These are phyloP conservation scores for Nevesoporus exiguus DNA, from an alignment of 768 basidiomycete genomes.

Conservation along the genomic window DNA sequence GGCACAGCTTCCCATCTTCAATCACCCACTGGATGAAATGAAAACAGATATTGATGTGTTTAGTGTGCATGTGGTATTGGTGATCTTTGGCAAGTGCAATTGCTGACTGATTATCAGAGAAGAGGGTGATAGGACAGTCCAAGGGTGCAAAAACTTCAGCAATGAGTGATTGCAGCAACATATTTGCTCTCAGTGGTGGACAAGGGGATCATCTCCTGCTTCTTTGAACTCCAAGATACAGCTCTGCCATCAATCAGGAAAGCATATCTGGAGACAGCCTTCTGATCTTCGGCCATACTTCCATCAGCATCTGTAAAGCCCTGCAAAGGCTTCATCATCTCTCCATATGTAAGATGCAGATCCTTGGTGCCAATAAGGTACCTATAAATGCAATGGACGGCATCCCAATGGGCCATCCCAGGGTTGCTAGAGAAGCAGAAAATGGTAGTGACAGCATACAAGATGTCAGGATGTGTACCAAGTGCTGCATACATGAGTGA, in stretches of 20 bases:
- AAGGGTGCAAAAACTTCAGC: no score
- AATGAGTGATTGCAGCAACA: neutral
- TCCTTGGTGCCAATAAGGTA: neutral
- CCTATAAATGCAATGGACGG: neutral
- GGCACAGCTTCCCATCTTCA: no score
- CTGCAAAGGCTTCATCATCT: neutral
- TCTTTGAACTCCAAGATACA: neutral
- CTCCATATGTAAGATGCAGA: neutral
- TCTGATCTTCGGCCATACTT: neutral
- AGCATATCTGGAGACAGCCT: neutral
- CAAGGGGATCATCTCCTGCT: neutral
- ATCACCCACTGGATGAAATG: no score
- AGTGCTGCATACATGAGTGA: neutral
- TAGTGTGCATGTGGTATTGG: no score
- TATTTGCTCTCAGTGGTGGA: neutral
- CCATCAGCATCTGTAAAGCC: neutral
- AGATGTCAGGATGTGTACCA: slow-evolving; percentile 8
- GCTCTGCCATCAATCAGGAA: neutral
- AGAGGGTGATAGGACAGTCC: no score
- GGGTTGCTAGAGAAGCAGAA: neutral
- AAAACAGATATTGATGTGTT: no score
- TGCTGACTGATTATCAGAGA: no score
- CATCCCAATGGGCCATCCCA: neutral
- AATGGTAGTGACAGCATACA: neutral
- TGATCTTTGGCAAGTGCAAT: no score